Evolutionary conservation across 176 grass and related monocot genomes (phyloP), one percentile per base, ranked within the genome.

Genomic region (Eleusine coracana): DNA sequence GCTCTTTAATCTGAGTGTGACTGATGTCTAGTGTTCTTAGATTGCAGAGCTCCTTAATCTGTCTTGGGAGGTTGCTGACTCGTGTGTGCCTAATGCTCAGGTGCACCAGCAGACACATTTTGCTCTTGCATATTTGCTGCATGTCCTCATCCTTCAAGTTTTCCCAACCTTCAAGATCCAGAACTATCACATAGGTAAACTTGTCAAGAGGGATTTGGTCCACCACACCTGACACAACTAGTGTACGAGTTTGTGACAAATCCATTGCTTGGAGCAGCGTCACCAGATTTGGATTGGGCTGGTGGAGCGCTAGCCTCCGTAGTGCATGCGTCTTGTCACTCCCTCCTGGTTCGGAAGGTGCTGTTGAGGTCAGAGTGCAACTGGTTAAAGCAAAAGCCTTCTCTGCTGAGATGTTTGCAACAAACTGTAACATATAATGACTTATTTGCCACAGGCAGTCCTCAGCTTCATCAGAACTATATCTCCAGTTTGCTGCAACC

Each of bases 81-180:
- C 0, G 2, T 3, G 67, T 72, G 18, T 42, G 51, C 4, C 55
- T 71, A 1, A 79, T 0, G 42, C 67, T 73, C 31, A 85, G 15
- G 51, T 85, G 74, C 10, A 0, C 0, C 20, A 45, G 21, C 2
- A 74, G 21, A 4, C 41, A 63, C 67, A 86, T 68, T 46, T 68
- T 51, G 44, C 69, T 46, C 4, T 2, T 73, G 40, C 69, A 83
- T 28, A 83, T 5, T 2, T 60, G 29, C 40, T 37, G 0, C 10
- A 85, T 11, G 17, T 78, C 40, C 0, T 62, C 54, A 39, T 78
- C 52, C 16, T 23, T 36, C 27, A 85, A 64, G 38, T 17, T 41
- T 3, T 74, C n/a, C 84, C 84, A 80, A 5, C 60, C 84, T 48
- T 80, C 25, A 2, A 74, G 48, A 18, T 86, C 60, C 7, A 86